A percentile compares a stretch with the other conserved stretches of the same genome.
These are phyloP conservation scores for Marvania coccoides DNA, from an alignment of 139 green algal species.

Conservation along the genomic window DNA sequence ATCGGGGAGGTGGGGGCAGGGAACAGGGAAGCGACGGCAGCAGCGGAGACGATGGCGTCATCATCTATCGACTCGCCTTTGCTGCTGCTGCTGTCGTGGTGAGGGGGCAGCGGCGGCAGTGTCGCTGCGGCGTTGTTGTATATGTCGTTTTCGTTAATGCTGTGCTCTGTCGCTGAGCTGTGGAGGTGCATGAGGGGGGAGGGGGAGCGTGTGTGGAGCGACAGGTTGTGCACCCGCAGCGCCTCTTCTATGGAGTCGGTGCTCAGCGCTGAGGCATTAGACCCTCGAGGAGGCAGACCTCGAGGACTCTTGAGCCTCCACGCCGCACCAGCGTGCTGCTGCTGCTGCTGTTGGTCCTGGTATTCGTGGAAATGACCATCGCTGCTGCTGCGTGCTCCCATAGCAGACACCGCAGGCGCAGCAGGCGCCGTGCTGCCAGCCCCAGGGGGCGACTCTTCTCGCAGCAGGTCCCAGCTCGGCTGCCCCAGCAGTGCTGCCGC, in stretches of 20 bases:
- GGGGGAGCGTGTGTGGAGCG: neutral
- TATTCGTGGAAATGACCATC: neutral
- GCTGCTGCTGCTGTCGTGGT: neutral
- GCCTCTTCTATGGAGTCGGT: neutral
- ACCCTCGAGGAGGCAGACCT: too few relatives aligned
- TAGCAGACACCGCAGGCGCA: too few relatives aligned
- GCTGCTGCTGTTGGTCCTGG: neutral
- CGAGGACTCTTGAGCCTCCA: too few relatives aligned
- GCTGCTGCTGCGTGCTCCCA: neutral
- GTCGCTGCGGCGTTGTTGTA: neutral
- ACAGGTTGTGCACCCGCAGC: neutral
- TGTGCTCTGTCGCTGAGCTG: too few relatives aligned
- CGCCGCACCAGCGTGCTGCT: neutral
- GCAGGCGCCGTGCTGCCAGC: neutral
- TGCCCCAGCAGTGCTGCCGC: conserved; percentile 16
- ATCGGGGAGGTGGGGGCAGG: neutral
- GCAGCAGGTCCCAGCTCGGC: neutral
- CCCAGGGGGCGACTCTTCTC: too few relatives aligned
- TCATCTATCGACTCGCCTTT: too few relatives aligned
- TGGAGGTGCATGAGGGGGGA: too few relatives aligned
- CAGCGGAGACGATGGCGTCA: too few relatives aligned
- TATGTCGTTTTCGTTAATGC: too few relatives aligned
- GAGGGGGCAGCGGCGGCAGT: neutral
- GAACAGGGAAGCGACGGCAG: too few relatives aligned
- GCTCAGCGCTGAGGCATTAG: too few relatives aligned